Percentiles rank a stretch among this genome's conserved stretches.
phyloP scores from a whole-genome alignment of 345 rosid genomes.

The Capsella bursapastoris region DNA sequence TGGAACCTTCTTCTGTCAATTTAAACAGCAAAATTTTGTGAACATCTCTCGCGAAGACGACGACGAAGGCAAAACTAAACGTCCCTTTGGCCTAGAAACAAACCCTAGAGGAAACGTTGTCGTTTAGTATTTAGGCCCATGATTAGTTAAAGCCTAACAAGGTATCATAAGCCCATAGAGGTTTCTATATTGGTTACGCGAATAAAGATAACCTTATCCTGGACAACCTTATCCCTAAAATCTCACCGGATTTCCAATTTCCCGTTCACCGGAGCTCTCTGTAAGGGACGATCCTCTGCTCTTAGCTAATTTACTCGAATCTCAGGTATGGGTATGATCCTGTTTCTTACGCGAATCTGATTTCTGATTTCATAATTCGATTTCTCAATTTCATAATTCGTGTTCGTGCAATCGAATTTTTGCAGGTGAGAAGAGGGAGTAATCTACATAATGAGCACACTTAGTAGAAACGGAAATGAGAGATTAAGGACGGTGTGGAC shows the following conservation, averaged over 20 bases:
- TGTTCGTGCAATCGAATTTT: conserved; percentile 16
- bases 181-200: conserved; percentile 23
- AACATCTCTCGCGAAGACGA: conserved; percentile 6
- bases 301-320: neutral
- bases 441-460: conserved; percentile 3
- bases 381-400: neutral
- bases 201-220: conserved; percentile 29
- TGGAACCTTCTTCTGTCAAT: conserved; percentile 2
- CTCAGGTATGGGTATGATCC: neutral
- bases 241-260: conserved; percentile 39
- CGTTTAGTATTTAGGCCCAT: neutral
- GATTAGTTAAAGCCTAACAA: neutral
- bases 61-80: conserved; percentile 11
- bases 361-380: neutral
- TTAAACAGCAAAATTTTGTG: neutral
- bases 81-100: neutral
- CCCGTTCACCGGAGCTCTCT: conserved; percentile 23
- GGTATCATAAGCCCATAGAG: neutral
- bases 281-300: conserved; percentile 22
- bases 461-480: conserved; percentile 39
- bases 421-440: conserved; percentile 24
- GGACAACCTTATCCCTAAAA: conserved; percentile 54
- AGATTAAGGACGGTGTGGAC: conserved; percentile 85
- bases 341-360: neutral
- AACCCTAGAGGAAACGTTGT: conserved; percentile 8